Evolutionary conservation across 1,139 yeast species (phyloP).

Genomic region (Yarrowia galli): DNA sequence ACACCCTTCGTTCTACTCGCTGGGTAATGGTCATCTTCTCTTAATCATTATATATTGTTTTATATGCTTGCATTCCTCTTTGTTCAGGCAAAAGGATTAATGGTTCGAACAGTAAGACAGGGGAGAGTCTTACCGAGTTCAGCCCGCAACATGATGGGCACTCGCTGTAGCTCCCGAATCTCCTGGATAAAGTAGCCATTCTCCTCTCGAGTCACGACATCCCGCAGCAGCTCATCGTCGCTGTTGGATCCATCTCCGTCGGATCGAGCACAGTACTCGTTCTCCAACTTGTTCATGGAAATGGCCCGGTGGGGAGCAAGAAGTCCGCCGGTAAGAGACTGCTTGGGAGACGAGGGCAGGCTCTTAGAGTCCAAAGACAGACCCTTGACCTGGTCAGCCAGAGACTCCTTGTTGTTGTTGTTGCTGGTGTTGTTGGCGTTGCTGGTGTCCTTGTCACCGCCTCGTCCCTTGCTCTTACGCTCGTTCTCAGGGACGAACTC

Average conservation of each 20-base stretch:
- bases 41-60: conserved; percentile 24
- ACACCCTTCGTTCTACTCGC: too few relatives aligned
- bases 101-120: conserved; percentile 89
- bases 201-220: conserved; percentile 65
- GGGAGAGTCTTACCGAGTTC: conserved; percentile 92
- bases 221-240: conserved; percentile 60
- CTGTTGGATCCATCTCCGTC: conserved; percentile 44
- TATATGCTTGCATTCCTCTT: conserved; percentile 1
- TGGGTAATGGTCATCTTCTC: conserved; percentile 5
- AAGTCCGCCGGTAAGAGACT: conserved; percentile 45
- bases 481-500: conserved; percentile 91
- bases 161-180: conserved; percentile 74
- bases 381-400: conserved; percentile 68
- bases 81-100: conserved; percentile 77
- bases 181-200: conserved; percentile 74
- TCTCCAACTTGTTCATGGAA: conserved; percentile 47
- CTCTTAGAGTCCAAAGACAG: conserved; percentile 59
- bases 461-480: conserved; percentile 52
- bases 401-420: conserved; percentile 61
- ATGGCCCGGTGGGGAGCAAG: conserved; percentile 45
- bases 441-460: conserved; percentile 9
- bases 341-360: conserved; percentile 47
- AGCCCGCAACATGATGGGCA: conserved; percentile 87
- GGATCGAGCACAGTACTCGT: conserved; percentile 43
- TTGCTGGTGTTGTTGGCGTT: conserved; percentile 48